A percentile compares a stretch with the other conserved stretches of the same genome.
These are phyloP conservation scores for Fusarium graminum DNA, from an alignment of 2,329 filamentous ascomycete species.

Conservation along the genomic window DNA sequence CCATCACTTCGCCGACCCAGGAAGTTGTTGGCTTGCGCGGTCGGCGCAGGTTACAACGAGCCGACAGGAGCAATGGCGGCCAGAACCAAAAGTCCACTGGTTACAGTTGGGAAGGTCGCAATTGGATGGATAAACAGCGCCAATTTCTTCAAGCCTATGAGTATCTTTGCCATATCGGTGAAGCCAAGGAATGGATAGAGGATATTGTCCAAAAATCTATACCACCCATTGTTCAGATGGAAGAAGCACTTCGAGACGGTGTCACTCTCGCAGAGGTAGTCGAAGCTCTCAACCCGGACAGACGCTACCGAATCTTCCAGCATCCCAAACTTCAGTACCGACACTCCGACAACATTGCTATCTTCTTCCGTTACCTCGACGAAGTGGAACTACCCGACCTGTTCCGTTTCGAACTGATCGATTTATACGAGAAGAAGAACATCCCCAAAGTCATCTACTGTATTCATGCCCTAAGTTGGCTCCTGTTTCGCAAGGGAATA, in stretches of 20 bases:
- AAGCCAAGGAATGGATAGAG: slow-evolving; percentile 99
- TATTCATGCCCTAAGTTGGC: slow-evolving; percentile 95
- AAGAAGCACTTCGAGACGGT: slow-evolving; percentile 91
- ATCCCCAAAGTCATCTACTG: slow-evolving; percentile 99
- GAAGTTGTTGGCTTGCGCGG: slow-evolving; percentile 91
- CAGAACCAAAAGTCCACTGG: slow-evolving; percentile 63
- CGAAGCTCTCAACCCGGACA: slow-evolving; percentile 84
- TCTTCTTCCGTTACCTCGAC: slow-evolving; percentile 94
- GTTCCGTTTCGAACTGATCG: slow-evolving; percentile 96
- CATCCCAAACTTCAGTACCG: slow-evolving; percentile 89
- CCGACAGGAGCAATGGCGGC: slow-evolving; percentile 64
- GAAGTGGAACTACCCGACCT: slow-evolving; percentile 93
- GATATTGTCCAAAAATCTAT: slow-evolving; percentile 86
- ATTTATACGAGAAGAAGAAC: slow-evolving; percentile 99
- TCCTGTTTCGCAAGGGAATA: slow-evolving; percentile 95
- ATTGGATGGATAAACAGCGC: slow-evolving; percentile 99
- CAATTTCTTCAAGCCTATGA: slow-evolving; percentile 98
- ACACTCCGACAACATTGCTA: slow-evolving; percentile 97
- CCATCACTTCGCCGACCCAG: slow-evolving; percentile 80
- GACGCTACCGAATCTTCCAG: slow-evolving; percentile 84
- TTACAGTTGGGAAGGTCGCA: slow-evolving; percentile 83
- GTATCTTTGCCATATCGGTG: slow-evolving; percentile 98
- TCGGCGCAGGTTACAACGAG: slow-evolving; percentile 83
- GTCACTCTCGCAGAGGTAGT: slow-evolving; percentile 96
- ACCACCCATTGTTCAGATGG: slow-evolving; percentile 91